Conservation (phyloP, 1,284 basidiomycete genomes). For the Ceratobasidium sp. region DNA sequence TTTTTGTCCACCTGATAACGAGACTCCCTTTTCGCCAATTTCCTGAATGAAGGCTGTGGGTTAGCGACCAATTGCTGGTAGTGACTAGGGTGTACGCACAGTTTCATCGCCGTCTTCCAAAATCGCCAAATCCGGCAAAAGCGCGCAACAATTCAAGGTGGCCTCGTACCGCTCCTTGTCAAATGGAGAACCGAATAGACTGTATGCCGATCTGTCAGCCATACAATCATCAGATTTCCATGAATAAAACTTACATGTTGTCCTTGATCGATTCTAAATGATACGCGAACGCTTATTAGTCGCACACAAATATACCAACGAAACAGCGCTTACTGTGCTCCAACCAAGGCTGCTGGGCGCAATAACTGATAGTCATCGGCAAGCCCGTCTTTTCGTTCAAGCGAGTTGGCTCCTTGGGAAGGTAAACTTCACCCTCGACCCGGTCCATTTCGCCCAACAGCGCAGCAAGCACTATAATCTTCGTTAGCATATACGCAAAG, state of each 20-base stretch:
- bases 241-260: background rate
- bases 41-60: background rate
- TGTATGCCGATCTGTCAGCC: constrained; percentile 40
- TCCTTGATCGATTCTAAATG: constrained; percentile 25
- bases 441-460: constrained; percentile 42
- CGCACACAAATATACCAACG: background rate
- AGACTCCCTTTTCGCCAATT: constrained; percentile 38
- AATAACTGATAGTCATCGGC: constrained; percentile 30
- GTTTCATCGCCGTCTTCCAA: constrained; percentile 45
- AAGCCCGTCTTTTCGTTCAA: constrained; percentile 36
- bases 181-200: constrained; percentile 50
- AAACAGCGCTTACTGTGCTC: constrained; percentile 16
- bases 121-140: constrained; percentile 44
- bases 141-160: constrained; percentile 46
- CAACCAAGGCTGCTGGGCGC: constrained; percentile 42
- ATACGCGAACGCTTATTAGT: background rate
- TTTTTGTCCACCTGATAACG: constrained; percentile 23
- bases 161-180: constrained; percentile 48
- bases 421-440: constrained; percentile 26
- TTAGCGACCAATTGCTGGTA: background rate
- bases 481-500: background rate
- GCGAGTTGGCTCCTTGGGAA: constrained; percentile 35
- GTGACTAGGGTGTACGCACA: constrained; percentile 33
- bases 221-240: no score
- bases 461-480: constrained; percentile 34